Conservation (phyloP, 345 rosid species). For the Eucalyptus brandiana region DNA sequence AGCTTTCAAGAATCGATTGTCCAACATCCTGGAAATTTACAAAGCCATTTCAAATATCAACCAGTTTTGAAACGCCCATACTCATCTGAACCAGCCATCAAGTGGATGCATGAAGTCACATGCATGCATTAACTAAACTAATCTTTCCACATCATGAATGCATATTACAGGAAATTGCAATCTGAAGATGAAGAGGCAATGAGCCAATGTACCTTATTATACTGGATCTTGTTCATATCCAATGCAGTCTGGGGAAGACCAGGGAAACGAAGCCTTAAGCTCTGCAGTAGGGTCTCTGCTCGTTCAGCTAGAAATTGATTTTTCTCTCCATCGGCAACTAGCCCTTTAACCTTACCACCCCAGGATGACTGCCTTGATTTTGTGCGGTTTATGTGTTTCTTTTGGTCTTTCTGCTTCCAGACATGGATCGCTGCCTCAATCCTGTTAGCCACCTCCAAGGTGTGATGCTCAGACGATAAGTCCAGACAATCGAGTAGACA, state of each 20-base stretch:
- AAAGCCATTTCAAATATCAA: neutral
- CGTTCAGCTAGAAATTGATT: conserved; percentile 51
- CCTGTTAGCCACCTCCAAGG: conserved; percentile 73
- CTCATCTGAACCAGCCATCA: neutral
- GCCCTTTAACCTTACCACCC: conserved; percentile 93
- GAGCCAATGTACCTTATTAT: conserved; percentile 42
- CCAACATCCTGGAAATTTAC: conserved; percentile 75
- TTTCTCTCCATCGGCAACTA: conserved; percentile 50
- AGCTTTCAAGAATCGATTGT: conserved; percentile 91
- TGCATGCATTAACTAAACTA: neutral
- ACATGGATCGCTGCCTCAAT: conserved; percentile 78
- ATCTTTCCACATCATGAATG: neutral
- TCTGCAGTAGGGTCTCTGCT: conserved; percentile 69
- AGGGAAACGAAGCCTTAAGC: conserved; percentile 70
- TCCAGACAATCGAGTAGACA: conserved; percentile 83
- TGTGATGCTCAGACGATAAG: conserved; percentile 75
- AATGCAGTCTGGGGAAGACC: conserved; percentile 89
- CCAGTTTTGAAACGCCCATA: neutral
- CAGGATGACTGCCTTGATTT: conserved; percentile 50
- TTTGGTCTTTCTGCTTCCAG: conserved; percentile 66
- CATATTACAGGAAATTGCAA: neutral
- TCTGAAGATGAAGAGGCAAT: neutral
- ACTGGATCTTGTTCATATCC: conserved; percentile 97
- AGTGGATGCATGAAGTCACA: neutral
- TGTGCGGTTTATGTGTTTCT: conserved; percentile 17